Conservation (phyloP, 306 rosid genomes). For the Comarum palustre region DNA sequence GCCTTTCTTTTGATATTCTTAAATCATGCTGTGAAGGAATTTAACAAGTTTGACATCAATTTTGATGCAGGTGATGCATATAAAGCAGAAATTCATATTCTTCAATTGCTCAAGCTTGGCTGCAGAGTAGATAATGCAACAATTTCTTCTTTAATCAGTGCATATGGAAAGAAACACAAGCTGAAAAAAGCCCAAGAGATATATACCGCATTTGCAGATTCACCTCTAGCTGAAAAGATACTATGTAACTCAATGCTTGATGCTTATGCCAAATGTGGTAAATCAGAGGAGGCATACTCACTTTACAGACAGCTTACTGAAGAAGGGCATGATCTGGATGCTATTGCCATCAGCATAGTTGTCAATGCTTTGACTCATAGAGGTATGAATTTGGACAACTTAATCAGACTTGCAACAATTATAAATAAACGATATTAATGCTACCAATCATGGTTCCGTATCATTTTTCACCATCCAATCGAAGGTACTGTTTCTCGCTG, state of each 20-base stretch:
- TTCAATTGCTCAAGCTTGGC: constrained; percentile 44
- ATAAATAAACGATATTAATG: background rate
- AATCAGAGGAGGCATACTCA: constrained; percentile 62
- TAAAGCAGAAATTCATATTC: constrained; percentile 57
- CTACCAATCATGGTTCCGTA: background rate
- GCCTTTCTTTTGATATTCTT: constrained; percentile 18
- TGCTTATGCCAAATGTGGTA: constrained; percentile 75
- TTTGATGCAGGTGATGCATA: constrained; percentile 62
- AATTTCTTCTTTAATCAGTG: constrained; percentile 59
- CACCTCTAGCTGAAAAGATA: constrained; percentile 34
- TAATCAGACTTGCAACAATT: background rate
- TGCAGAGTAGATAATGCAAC: constrained; percentile 52
- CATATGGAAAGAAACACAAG: constrained; percentile 61
- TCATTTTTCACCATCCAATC: background rate
- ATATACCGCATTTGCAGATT: constrained; percentile 54
- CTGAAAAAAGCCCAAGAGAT: constrained; percentile 66
- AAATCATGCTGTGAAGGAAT: constrained; percentile 20
- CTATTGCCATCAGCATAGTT: constrained; percentile 74
- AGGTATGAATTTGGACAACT: constrained; percentile 43
- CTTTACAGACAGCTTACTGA: constrained; percentile 57
- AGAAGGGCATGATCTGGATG: constrained; percentile 59
- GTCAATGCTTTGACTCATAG: constrained; percentile 67
- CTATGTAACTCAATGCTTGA: constrained; percentile 69
- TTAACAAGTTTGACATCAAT: background rate
- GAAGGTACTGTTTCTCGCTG: background rate